A percentile compares a stretch with the other conserved stretches of the same genome.
Evolutionary conservation across 2,329 filamentous ascomycete species (phyloP).

Genomic region (Talaromyces atroroseus): DNA sequence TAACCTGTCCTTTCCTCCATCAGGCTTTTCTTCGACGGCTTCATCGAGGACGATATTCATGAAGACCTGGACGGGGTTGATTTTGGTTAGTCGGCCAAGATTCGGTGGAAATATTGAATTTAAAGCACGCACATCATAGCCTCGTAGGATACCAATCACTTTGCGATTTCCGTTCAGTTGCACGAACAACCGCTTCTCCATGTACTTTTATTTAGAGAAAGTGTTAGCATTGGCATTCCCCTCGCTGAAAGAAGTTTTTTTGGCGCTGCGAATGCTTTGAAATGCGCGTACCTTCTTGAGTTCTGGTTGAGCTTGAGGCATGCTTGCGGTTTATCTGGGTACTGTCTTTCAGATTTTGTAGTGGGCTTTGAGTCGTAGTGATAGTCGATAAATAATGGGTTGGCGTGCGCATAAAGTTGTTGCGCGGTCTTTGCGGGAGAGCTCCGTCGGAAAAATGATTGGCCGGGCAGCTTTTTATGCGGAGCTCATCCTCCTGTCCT

Average conservation of each 20-base stretch:
- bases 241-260: neutral
- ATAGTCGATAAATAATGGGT: neutral
- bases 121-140: conserved; percentile 73
- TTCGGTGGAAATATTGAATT: no score
- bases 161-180: conserved; percentile 97
- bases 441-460: conserved; percentile 30
- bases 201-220: conserved; percentile 61
- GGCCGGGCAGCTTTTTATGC: conserved; percentile 25
- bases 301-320: conserved; percentile 98
- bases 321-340: conserved; percentile 46
- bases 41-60: conserved; percentile 97
- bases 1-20: conserved; percentile 81
- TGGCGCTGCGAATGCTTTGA: neutral
- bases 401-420: neutral
- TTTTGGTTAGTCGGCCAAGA: neutral
- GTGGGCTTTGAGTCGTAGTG: conserved; percentile 18
- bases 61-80: conserved; percentile 63
- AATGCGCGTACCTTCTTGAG: conserved; percentile 76
- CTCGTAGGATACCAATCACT: conserved; percentile 87
- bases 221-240: conserved; percentile 8
- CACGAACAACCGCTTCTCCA: conserved; percentile 97
- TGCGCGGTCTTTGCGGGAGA: conserved; percentile 23
- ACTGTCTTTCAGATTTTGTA: conserved; percentile 20
- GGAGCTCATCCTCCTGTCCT: conserved; percentile 7
- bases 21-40: conserved; percentile 87